Conservation (phyloP, 257 asterid genomes). For the Solanum medicagineum region DNA sequence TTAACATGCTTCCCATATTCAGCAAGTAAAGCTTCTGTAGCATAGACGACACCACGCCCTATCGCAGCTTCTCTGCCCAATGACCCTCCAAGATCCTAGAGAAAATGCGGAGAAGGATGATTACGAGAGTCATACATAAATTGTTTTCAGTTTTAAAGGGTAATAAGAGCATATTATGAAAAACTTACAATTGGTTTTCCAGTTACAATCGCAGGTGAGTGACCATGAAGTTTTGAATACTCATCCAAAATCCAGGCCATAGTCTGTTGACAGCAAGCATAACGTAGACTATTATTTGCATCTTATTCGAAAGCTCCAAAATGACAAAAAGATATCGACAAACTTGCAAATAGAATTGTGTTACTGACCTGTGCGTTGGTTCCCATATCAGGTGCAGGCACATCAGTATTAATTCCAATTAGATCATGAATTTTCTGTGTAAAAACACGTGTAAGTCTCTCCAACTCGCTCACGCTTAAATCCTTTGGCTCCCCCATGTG, state of each 20-base stretch:
- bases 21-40: not conserved
- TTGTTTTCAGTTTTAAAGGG: not conserved
- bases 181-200: slow-evolving; percentile 88
- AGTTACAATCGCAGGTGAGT: slow-evolving; percentile 92
- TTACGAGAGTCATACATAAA: not conserved
- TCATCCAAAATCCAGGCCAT: slow-evolving; percentile 59
- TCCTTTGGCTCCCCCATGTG: slow-evolving; percentile 98
- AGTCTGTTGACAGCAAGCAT: slow-evolving; percentile 43
- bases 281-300: not conserved
- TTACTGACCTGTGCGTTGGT: slow-evolving; percentile 61
- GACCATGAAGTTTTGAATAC: slow-evolving; percentile 90
- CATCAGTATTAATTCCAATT: slow-evolving; percentile 80
- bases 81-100: slow-evolving; percentile 4
- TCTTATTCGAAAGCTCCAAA: not conserved
- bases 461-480: slow-evolving; percentile 54
- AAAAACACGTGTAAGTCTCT: slow-evolving; percentile 94
- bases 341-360: not conserved
- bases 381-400: slow-evolving; percentile 99
- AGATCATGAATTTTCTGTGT: slow-evolving; percentile 94
- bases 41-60: not conserved
- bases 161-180: not conserved
- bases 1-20: slow-evolving; percentile 30
- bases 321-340: not conserved
- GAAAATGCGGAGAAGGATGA: not conserved
- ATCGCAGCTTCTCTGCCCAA: not conserved